Base-by-base conservation (phyloP, 2,329 filamentous ascomycete species). In the Ophiostoma novo-ulmi region DNA sequence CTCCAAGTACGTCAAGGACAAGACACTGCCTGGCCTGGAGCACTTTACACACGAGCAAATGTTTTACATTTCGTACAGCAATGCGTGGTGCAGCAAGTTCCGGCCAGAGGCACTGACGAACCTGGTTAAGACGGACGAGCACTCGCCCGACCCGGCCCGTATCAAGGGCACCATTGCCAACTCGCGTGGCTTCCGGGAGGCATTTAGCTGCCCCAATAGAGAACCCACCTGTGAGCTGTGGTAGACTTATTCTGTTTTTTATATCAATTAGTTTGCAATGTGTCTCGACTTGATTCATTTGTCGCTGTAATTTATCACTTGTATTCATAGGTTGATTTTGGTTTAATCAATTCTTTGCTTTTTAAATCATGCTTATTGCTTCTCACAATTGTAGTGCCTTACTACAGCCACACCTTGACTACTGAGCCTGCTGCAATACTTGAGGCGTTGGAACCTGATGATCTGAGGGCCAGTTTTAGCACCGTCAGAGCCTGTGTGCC, bases 211-310 rank as follows among this genome's bases (percentile, higher is more conserved):
- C 76, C 82, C 85, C 20, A 80, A 80, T 2, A 89, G 88, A 80
- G 83, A 91, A 77, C 89, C 89, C 0, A 85, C 84, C 41, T 92
- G 89, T 77, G 86, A 91, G 79, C 79, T 92, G 71, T 92, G 89
- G 89, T 92, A 73, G 71, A 11, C 1, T 7, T 14, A 6, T 7
- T 31, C 20, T 22, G 10, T 3, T 10, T 26, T 36, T 17, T 3
- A 7, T 38, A 10, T 64, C 14, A 26, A n/a, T 55, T 63, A 38
- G 17, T 64, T 39, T 31, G 55, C 22, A n/a, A 20, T 11, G 31
- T 63, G 31, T 63, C 31, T n/a, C 35, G 66, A 13, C 65, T 38
- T 48, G 20, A 44, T 38, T 44, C 36, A 22, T 61, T 63, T 39
- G 44, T 48, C 44, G n/a, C 44, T 48, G 44, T 48, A 44, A 20